Conservation (phyloP, 768 basidiomycete species). For the Lyophyllum semitale region DNA sequence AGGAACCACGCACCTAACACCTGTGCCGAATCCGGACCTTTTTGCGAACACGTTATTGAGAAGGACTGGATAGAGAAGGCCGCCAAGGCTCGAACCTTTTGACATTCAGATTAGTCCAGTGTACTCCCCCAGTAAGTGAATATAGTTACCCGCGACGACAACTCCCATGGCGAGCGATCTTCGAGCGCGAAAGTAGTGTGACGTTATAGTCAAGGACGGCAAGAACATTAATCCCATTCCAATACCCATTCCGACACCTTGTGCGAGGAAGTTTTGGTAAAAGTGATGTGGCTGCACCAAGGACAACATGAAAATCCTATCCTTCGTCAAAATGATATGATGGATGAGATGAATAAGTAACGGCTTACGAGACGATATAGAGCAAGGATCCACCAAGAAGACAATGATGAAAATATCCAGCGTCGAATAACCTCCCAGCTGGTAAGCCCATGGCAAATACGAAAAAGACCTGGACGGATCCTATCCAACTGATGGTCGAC, state of each 20-base stretch:
- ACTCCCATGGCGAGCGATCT: constrained; percentile 58
- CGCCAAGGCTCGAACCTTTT: constrained; percentile 49
- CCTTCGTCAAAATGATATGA: neutral
- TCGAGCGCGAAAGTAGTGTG: constrained; percentile 52
- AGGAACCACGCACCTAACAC: constrained; percentile 36
- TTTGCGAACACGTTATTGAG: constrained; percentile 47
- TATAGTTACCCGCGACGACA: constrained; percentile 44
- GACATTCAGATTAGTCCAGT: neutral
- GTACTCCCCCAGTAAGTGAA: neutral
- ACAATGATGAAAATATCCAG: constrained; percentile 49
- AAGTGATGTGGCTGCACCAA: constrained; percentile 46
- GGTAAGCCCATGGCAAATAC: constrained; percentile 46
- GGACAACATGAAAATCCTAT: constrained; percentile 52
- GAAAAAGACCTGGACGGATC: constrained; percentile 51
- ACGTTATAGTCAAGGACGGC: constrained; percentile 51
- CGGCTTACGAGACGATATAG: constrained; percentile 43
- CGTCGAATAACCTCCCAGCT: constrained; percentile 47
- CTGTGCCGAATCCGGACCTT: constrained; percentile 40
- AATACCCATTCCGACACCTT: constrained; percentile 58
- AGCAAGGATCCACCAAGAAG: constrained; percentile 38
- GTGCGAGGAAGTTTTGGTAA: constrained; percentile 55
- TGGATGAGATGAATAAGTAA: neutral
- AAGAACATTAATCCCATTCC: constrained; percentile 58
- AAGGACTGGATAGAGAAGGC: constrained; percentile 53
- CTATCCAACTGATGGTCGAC: constrained; percentile 51